Base-by-base conservation (phyloP, 495 filamentous ascomycete species). In the Halenospora varia region DNA sequence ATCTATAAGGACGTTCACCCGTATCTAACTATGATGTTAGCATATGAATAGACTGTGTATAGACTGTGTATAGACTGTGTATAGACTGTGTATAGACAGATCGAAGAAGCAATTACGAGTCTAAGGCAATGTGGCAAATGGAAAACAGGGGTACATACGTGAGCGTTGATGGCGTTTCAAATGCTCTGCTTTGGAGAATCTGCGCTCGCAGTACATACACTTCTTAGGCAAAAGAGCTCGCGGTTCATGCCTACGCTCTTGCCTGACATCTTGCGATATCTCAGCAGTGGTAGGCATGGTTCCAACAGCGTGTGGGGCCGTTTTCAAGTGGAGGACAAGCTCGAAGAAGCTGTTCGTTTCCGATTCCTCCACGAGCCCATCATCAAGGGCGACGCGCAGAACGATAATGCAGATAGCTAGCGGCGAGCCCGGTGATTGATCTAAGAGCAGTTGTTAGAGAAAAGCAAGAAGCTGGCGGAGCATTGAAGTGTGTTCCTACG, bases 111-210 rank as follows among this genome's bases (percentile, higher is more conserved):
- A 35, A 35, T 35, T n/a, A n/a, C n/a, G n/a, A n/a, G n/a, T n/a
- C 10, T 20, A 1, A 25, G 13, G 2, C 15, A 20, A 39, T 17
- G 18, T 22, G 18, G 2, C 6, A 18, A 10, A 15, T 17, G 11
- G 22, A 3, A 48, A 3, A n/a, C n/a, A 18, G 15, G 23, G 19
- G 10, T 19, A 71, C 77, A 71, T 65, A 81, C 78, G 77, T 25
- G 77, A 79, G 56, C 78, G 72, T 58, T 80, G 75, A 66, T 81
- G 78, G 20, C 78, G 75, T 60, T 79, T 80, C 60, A 75, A 74
- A 69, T 81, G 78, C 62, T 81, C 78, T 17, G 76, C 77, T 66
- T 81, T 81, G 62, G 75, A 76, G 68, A 79, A 81, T 51, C 70
- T 73, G 47, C 76, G 70, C 55, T 77, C 75, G 68, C 78, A 81